A percentile compares a stretch with the other conserved stretches of the same genome.
Evolutionary conservation across 306 rosid genomes (phyloP).

Genomic region (Malus sylvestris): DNA sequence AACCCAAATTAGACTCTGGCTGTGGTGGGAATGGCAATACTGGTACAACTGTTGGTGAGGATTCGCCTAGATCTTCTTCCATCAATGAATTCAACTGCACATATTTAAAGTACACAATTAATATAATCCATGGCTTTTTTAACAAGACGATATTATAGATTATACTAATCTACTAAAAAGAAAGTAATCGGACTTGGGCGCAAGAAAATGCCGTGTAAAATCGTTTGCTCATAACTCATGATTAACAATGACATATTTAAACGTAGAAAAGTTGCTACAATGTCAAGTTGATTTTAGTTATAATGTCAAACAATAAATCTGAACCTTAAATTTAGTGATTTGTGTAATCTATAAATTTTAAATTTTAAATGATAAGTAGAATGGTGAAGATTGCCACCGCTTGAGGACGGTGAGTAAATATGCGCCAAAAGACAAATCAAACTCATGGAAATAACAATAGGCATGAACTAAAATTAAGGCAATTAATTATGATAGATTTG

Average conservation of each 20-base stretch:
- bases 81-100: constrained; percentile 47
- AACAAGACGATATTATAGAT: neutral
- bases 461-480: neutral
- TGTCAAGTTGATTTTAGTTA: neutral
- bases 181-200: neutral
- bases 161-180: neutral
- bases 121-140: neutral
- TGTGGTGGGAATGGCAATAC: constrained; percentile 6
- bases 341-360: too few species aligned
- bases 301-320: neutral
- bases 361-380: too few species aligned
- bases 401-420: neutral
- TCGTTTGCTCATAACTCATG: neutral
- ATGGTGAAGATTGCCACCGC: too few species aligned
- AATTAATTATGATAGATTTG: neutral
- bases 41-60: constrained; percentile 11
- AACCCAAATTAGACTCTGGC: constrained; percentile 18
- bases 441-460: neutral
- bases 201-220: too few species aligned
- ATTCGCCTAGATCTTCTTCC: constrained; percentile 40
- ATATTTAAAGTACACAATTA: neutral
- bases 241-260: neutral
- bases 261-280: neutral
- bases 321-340: too few species aligned
- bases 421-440: neutral